Base-by-base conservation (phyloP, 148 eudicot species). In the Heliosperma pusillum region DNA sequence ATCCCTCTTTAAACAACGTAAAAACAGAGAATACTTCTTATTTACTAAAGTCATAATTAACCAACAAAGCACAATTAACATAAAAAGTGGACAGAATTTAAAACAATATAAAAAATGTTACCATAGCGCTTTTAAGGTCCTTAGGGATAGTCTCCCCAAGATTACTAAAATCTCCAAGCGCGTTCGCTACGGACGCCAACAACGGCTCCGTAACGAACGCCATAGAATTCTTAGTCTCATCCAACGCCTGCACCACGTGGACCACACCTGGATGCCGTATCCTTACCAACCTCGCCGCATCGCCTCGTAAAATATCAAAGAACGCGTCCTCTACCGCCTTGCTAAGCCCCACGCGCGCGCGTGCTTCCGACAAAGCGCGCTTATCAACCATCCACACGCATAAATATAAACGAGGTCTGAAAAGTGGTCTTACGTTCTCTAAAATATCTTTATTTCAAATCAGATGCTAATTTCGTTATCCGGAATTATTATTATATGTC, bases 141-240 rank as follows among this genome's bases (percentile, higher is more conserved):
- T 80, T 92, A 36, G 99, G 93, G 63, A 92, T 87, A 36, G 5
- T 50, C 5, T 84, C 76, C 2, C 78, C 77, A 62, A 95, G 76
- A 77, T 92, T 89, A 27, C 87, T 87, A 81, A 95, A 73, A 81
- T 77, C 74, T 24, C 99, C 99, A 72, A 95, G 74, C 13, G 89
- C 94, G 82, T 95, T 95, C 0, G 96, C 96, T 5, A 86, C 88
- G 0, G 96, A 90, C 0, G 99, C 93, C 82, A 95, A 88, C 42
- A 95, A 65, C 10, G 99, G 99, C 79, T 95, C 99, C 2, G 99
- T 95, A 6, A 92, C 99, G 88, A 95, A 89, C 8, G 97, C 99
- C 99, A 95, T 95, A 1, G 90, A 92, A 79, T 86, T 89, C 85
- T 95, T 95, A 66, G 83, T 88, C 96, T 95, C 99, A 77, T 95